Evolutionary conservation across 2,329 filamentous ascomycete genomes (phyloP).

Genomic region (Xylaria sp.): DNA sequence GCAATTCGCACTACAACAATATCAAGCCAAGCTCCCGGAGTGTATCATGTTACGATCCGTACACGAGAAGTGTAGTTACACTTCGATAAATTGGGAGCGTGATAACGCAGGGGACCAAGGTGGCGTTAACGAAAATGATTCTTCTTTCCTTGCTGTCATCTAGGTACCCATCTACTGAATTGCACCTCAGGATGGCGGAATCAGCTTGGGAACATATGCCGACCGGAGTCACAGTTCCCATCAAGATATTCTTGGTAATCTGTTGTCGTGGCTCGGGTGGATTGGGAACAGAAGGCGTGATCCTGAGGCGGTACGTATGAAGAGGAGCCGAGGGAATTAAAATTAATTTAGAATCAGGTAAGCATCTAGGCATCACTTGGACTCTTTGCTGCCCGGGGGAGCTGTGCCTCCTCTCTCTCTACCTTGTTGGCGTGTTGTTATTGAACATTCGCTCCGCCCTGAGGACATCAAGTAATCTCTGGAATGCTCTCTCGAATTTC

Average conservation of each 20-base stretch:
- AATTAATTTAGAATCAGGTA: neutral
- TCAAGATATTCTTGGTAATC: neutral
- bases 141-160: neutral
- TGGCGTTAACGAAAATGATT: no score
- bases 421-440: neutral
- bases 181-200: neutral
- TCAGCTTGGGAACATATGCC: neutral
- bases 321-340: neutral
- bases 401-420: neutral
- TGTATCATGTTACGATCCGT: neutral
- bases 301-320: neutral
- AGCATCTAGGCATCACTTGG: neutral
- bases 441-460: neutral
- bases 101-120: neutral
- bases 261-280: neutral
- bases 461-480: neutral
- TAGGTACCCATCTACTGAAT: neutral
- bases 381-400: neutral
- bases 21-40: neutral
- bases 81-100: neutral
- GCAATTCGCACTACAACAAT: neutral
- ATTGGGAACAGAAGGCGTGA: neutral
- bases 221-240: neutral
- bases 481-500: neutral
- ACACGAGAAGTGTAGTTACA: neutral